Percentiles rank a stretch among this genome's conserved stretches.
Evolutionary conservation across 208 protist genomes (phyloP).

Genomic region (Trypanosoma lewisi): DNA sequence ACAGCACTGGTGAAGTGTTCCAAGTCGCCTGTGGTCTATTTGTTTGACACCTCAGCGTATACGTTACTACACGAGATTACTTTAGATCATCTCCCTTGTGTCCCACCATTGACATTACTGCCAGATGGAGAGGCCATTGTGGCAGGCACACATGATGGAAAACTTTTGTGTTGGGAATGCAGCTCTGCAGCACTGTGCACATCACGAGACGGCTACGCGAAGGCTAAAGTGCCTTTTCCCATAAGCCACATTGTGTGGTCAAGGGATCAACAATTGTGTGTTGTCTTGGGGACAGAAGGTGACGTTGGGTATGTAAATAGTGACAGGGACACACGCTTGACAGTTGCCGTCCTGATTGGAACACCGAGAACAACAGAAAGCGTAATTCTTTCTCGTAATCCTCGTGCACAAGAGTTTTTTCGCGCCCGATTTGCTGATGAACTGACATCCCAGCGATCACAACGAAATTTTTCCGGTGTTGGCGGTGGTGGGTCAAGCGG

Average conservation of each 20-base stretch:
- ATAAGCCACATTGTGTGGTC: conserved; percentile 58
- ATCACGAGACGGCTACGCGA: conserved; percentile 36
- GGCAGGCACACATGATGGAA: conserved; percentile 33
- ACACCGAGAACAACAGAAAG: conserved; percentile 32
- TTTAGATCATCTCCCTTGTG: conserved; percentile 35
- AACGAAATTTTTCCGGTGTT: not conserved
- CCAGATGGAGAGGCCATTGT: conserved; percentile 74
- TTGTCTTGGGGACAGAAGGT: conserved; percentile 23
- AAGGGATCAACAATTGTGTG: conserved; percentile 46
- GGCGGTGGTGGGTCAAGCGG: conserved; percentile 19
- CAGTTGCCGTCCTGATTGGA: conserved; percentile 17
- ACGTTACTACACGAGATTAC: conserved; percentile 48
- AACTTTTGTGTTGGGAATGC: conserved; percentile 62
- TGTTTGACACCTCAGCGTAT: conserved; percentile 56
- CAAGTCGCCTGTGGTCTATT: conserved; percentile 44
- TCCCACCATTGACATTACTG: conserved; percentile 39
- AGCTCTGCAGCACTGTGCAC: conserved; percentile 60
- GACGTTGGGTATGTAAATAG: not conserved
- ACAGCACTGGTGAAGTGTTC: conserved; percentile 60
- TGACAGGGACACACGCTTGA: not conserved
- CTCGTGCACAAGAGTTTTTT: conserved; percentile 42
- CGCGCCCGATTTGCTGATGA: conserved; percentile 48
- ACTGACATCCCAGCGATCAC: conserved; percentile 26
- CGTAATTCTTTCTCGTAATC: conserved; percentile 33
- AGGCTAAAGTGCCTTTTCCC: conserved; percentile 32